These are phyloP conservation scores for Ustilago bromivora DNA, from an alignment of 1,284 basidiomycete species.

Conservation along the genomic window DNA sequence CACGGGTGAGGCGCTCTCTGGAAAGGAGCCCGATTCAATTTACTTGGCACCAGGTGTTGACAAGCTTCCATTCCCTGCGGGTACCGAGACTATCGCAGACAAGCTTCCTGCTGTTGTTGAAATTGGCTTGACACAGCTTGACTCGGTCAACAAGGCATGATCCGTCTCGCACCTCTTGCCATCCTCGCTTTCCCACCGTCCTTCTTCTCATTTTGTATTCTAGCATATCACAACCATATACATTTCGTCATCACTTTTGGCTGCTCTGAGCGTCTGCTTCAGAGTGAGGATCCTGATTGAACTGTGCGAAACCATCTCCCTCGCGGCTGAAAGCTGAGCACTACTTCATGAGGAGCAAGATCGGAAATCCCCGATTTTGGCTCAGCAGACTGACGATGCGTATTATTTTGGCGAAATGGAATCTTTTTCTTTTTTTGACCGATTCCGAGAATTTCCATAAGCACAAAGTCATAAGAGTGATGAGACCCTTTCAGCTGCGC, in stretches of 20 bases:
- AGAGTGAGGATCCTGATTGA: neutral
- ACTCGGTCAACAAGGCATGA: slow-evolving; percentile 38
- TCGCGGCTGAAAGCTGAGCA: neutral
- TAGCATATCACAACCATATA: slow-evolving; percentile 23
- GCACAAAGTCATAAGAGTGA: slow-evolving; percentile 17
- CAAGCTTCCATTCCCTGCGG: slow-evolving; percentile 90
- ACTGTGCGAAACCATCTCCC: neutral
- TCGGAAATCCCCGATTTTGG: slow-evolving; percentile 1
- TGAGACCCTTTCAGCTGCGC: slow-evolving; percentile 35
- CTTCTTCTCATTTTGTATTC: slow-evolving; percentile 23
- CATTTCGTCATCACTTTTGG: neutral
- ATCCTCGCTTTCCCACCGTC: neutral
- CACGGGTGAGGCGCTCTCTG: slow-evolving; percentile 76
- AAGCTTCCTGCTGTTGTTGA: slow-evolving; percentile 65
- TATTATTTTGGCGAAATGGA: slow-evolving; percentile 11
- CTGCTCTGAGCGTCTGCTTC: neutral
- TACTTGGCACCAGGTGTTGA: slow-evolving; percentile 85
- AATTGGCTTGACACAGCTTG: slow-evolving; percentile 52
- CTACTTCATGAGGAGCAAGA: neutral
- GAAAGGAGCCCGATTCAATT: slow-evolving; percentile 78
- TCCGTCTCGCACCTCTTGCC: neutral
- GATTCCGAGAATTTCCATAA: slow-evolving; percentile 49
- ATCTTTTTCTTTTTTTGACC: slow-evolving; percentile 11
- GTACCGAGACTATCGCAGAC: slow-evolving; percentile 83
- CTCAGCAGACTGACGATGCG: neutral